Evolutionary conservation across 129 eudicot genomes (phyloP).

Genomic region (Cynara cardunculus): DNA sequence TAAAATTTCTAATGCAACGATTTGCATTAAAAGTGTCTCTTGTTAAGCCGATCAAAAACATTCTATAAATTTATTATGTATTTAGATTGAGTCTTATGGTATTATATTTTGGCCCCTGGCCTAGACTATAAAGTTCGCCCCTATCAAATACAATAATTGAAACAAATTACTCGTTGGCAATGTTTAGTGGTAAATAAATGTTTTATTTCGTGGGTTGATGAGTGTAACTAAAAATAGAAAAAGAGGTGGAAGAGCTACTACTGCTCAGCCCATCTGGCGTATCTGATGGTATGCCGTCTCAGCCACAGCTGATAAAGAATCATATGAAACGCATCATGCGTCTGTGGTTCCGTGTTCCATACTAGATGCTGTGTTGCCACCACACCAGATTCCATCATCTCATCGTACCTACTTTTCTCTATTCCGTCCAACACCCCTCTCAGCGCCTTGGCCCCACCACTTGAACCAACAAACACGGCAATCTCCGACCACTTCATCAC

Average conservation of each 20-base stretch:
- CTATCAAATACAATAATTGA: not conserved
- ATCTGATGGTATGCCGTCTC: conserved; percentile 84
- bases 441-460: conserved; percentile 46
- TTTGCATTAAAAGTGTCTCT: too few species aligned
- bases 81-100: too few species aligned
- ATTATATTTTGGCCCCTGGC: too few species aligned
- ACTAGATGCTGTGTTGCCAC: conserved; percentile 63
- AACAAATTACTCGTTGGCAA: not conserved
- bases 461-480: conserved; percentile 49
- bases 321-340: conserved; percentile 93
- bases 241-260: not conserved
- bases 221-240: conserved; percentile 1
- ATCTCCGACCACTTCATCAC: conserved; percentile 77
- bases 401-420: conserved; percentile 37
- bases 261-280: conserved; percentile 42
- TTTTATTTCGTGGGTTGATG: not conserved
- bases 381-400: conserved; percentile 67
- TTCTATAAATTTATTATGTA: too few species aligned
- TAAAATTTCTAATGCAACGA: too few species aligned
- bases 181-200: not conserved
- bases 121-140: too few species aligned
- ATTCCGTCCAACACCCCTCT: conserved; percentile 43
- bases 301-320: conserved; percentile 93
- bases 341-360: conserved; percentile 79
- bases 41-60: too few species aligned